Base-by-base conservation (phyloP, 257 asterid genomes). In the Capsicum chinense region DNA sequence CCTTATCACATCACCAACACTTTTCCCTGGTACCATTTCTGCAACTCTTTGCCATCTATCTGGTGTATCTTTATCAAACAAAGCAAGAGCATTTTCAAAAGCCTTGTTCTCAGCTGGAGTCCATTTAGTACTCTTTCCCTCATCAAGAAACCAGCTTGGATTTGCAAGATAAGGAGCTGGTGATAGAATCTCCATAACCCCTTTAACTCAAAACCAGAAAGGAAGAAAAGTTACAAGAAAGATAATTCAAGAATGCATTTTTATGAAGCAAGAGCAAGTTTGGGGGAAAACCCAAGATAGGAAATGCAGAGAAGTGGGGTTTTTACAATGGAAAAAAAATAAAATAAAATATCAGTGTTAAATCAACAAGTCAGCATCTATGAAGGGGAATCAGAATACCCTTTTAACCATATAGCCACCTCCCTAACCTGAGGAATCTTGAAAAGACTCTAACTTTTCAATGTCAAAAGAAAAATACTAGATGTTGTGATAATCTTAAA, bases 31-130 rank as follows among this genome's bases (percentile, higher is more conserved):
- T 16, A 97, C 99, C 98, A 93, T 92, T 39, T 87, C 91, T 1
- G 99, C 99, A 4, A 97, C 98, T 76, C 83, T 95, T 79, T 85
- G 93, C 99, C 99, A 97, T 67, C 98, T 90, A 81, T 95, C 97
- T 1, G 99, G 99, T 11, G 97, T 93, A 9, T 89, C 91, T 63
- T 93, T 95, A 80, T 97, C 99, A 88, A 88, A 92, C 87, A 90
- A 59, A 1, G 99, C 99, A 33, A 97, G 94, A 12, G 98, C 98
- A 85, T 93, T 93, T 89, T 97, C 99, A 54, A 97, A 97, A 6
- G 91, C 92, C 87, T 97, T 97, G 90, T 97, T 97, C 86, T 97
- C 98, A 4, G 92, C 93, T 0, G 92, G 88, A 5, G 98, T 97
- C 99, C 99, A 97, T 74, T 89, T 86, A n/a, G 92, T 80, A 79